Conservation (phyloP, 2,329 filamentous ascomycete species). For the Aspergillus flavus region DNA sequence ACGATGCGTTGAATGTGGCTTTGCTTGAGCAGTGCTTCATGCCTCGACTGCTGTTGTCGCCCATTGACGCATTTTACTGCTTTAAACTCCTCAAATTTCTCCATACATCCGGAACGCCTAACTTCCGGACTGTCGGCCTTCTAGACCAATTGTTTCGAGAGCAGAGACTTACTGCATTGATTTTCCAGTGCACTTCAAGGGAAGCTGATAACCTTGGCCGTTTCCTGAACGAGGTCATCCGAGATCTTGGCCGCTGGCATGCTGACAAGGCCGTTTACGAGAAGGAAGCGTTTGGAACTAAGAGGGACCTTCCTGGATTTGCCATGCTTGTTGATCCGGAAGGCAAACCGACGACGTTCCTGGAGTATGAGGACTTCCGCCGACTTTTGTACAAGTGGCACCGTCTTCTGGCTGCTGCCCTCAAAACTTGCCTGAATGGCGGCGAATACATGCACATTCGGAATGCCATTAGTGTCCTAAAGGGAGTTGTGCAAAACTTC, state of each 20-base stretch:
- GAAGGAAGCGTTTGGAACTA: slow-evolving; percentile 73
- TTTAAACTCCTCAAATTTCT: slow-evolving; percentile 86
- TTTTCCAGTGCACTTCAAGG: slow-evolving; percentile 86
- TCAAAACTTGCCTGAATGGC: slow-evolving; percentile 79
- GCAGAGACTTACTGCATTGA: slow-evolving; percentile 76
- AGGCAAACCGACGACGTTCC: slow-evolving; percentile 69
- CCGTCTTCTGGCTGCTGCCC: slow-evolving; percentile 72
- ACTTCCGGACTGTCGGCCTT: slow-evolving; percentile 83
- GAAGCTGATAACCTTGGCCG: slow-evolving; percentile 93
- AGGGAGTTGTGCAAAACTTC: slow-evolving; percentile 77
- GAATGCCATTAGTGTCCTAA: slow-evolving; percentile 89
- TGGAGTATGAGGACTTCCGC: slow-evolving; percentile 85
- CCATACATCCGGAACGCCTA: slow-evolving; percentile 79
- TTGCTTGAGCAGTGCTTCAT: slow-evolving; percentile 89
- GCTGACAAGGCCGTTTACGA: slow-evolving; percentile 74
- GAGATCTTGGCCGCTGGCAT: slow-evolving; percentile 84
- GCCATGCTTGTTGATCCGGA: slow-evolving; percentile 71
- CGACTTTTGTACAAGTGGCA: slow-evolving; percentile 90
- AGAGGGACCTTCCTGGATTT: slow-evolving; percentile 74
- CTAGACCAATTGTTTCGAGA: slow-evolving; percentile 83
- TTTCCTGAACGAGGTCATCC: slow-evolving; percentile 80
- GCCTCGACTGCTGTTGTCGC: slow-evolving; percentile 81
- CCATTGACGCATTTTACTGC: slow-evolving; percentile 84
- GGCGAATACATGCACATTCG: slow-evolving; percentile 97
- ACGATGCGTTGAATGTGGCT: slow-evolving; percentile 70